phyloP scores from a whole-genome alignment of 768 basidiomycete species.

The Xerocomellus amylosporus region DNA sequence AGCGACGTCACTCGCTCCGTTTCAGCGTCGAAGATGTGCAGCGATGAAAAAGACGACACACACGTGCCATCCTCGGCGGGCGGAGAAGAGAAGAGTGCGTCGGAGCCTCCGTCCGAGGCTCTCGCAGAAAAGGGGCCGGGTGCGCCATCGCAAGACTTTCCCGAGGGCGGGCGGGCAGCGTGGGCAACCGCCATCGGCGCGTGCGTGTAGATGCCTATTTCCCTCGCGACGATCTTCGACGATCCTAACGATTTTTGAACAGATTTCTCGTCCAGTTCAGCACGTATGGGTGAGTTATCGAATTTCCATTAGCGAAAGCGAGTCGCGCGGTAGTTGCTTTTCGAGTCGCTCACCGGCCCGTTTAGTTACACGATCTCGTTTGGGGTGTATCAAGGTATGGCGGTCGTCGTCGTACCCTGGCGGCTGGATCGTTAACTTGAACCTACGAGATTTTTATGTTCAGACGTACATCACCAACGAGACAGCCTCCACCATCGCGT shows the following conservation, averaged over 20 bases:
- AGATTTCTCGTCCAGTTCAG: constrained; percentile 41
- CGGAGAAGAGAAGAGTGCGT: background rate
- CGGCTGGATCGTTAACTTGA: background rate
- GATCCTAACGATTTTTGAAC: background rate
- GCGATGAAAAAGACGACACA: background rate
- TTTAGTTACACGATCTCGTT: constrained; percentile 38
- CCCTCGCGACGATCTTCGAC: background rate
- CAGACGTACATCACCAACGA: constrained; percentile 36
- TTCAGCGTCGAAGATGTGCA: background rate
- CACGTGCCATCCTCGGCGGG: background rate
- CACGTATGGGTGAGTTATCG: constrained; percentile 33
- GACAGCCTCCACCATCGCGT: constrained; percentile 41
- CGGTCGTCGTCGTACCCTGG: background rate
- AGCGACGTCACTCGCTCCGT: background rate
- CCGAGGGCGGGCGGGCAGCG: constrained; percentile 29
- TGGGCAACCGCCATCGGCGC: constrained; percentile 34
- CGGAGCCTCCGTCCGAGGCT: background rate
- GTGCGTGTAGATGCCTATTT: constrained; percentile 14
- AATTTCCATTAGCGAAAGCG: background rate
- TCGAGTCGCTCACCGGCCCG: background rate
- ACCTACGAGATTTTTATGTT: constrained; percentile 37
- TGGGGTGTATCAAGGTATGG: constrained; percentile 43
- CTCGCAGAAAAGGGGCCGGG: background rate
- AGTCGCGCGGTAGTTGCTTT: background rate
- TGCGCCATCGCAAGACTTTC: constrained; percentile 9